Base-by-base conservation (phyloP, 768 basidiomycete species). In the Boletus edulis region DNA sequence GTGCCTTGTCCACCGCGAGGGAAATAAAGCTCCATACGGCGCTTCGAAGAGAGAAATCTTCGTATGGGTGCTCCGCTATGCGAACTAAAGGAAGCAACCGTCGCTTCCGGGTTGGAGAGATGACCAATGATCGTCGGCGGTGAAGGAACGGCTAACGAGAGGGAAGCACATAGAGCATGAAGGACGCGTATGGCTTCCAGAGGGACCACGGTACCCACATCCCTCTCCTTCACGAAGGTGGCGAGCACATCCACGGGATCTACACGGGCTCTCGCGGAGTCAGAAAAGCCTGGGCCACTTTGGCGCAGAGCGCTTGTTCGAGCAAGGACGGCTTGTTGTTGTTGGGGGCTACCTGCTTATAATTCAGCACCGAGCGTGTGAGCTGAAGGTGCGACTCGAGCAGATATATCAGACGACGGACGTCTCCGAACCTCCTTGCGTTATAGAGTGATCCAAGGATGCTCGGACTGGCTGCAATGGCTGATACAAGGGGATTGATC, bases 21-120 rank as follows among this genome's bases (percentile, higher is more conserved):
- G 89, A 74, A 38, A 96, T 85, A 59, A 96, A 87, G 57, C 80
- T 81, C 94, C 95, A 98, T 6, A 91, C 83, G 0, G 87, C 81
- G 47, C 81, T 86, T 18, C 89, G 84, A 34, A 91, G 77, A 9
- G 78, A 65, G 18, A 85, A 75, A 41, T 93, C 91, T 31, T 92
- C 87, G 59, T 89, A 91, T 0, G 91, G 89, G 64, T 92, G 86
- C 52, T 85, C 82, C 7, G 88, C 75, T 35, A 92, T 87, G 20
- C 83, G 80, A 3, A 93, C 85, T 20, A 93, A n/a, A 73, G 0
- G 82, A 76, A 3, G 82, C 68, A 0, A 89, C 84, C 0, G 83
- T 85, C 10, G 82, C 78, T 57, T 92, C 90, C 2, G 92, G 86
- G 60, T 90, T 82, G 5, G 85, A 81, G 5, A 94, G 76, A 67